A percentile compares a stretch with the other conserved stretches of the same genome.
Conservation (phyloP, 768 basidiomycete species). For the Paxillus rubicundulus region DNA sequence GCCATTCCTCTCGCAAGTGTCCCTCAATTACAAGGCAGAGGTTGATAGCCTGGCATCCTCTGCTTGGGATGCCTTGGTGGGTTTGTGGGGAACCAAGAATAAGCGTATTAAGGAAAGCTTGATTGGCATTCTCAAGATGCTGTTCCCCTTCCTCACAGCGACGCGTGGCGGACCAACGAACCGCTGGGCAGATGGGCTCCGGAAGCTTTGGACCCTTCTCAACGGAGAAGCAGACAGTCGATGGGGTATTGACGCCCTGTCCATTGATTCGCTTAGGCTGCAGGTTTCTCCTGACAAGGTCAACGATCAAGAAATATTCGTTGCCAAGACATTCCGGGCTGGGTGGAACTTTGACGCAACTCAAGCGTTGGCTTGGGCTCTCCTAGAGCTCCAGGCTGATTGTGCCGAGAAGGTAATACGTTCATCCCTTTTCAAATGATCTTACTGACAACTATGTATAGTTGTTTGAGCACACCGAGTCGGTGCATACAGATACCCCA, state of each 20-base stretch:
- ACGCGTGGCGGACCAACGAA: constrained; percentile 31
- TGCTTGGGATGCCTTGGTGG: constrained; percentile 63
- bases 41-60: constrained; percentile 58
- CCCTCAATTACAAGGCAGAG: constrained; percentile 65
- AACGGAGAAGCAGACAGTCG: constrained; percentile 61
- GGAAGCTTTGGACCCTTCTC: constrained; percentile 53
- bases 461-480: constrained; percentile 67
- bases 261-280: constrained; percentile 63
- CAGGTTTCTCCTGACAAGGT: constrained; percentile 31
- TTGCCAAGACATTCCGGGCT: constrained; percentile 63
- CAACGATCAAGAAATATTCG: constrained; percentile 44
- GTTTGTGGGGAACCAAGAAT: constrained; percentile 79
- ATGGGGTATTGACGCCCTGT: constrained; percentile 64
- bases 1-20: constrained; percentile 67
- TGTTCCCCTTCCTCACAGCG: constrained; percentile 69
- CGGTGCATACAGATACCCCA: constrained; percentile 39
- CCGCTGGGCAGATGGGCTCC: constrained; percentile 47
- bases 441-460: constrained; percentile 25
- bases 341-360: constrained; percentile 68
- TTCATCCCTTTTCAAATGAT: background rate
- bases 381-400: constrained; percentile 78
- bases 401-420: constrained; percentile 60
- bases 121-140: constrained; percentile 63
- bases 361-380: constrained; percentile 77
- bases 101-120: constrained; percentile 75